Base-by-base conservation (phyloP, 2,329 filamentous ascomycete genomes). In the Coniochaeta prunicola region DNA sequence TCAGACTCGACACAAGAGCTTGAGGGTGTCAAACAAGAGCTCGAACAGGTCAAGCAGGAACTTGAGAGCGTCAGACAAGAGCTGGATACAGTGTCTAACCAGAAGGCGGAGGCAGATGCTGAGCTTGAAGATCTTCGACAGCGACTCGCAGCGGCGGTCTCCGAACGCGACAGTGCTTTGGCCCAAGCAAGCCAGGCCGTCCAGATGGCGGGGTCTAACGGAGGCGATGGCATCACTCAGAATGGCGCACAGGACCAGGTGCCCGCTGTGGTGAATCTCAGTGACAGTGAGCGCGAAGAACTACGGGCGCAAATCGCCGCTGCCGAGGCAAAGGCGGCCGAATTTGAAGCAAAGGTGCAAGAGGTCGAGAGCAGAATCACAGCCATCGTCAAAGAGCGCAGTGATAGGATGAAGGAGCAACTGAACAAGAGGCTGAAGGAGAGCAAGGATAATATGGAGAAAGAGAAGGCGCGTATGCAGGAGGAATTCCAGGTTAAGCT, bases 361-460 rank as follows among this genome's bases (percentile, higher is more conserved):
- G 83, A 86, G 61, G 76, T 88, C 17, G 89, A 92, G 67, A 81
- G 84, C 31, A 80, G 78, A 58, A 80, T 85, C 53, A 77, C 83
- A 59, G 75, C 73, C 36, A 85, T 81, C 12, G 78, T 90, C 60
- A 89, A 89, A 66, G 76, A 80, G 57, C 81, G 86, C 50, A 86
- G 85, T 1, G 84, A 90, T 48, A 83, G 82, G 69, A 89, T 91
- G 87, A 88, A 86, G 67, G 79, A 82, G 24, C 74, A 81, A 1
- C 74, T 91, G 56, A 88, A 86, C 66, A 86, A 84, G 68, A 91
- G 89, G 68, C 78, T 96, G 17, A 83, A 79, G 59, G 90, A 91
- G 65, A 82, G 86, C 50, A 81, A 80, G 63, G 71, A 78, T 56
- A 76, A 79, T 60, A 73, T 77, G 62, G 78, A 80, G 56, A 78